Percentiles rank a stretch among this genome's conserved stretches.
Conservation (phyloP, 192 early-diverging fungal genomes). For the Coemansia sp. region DNA sequence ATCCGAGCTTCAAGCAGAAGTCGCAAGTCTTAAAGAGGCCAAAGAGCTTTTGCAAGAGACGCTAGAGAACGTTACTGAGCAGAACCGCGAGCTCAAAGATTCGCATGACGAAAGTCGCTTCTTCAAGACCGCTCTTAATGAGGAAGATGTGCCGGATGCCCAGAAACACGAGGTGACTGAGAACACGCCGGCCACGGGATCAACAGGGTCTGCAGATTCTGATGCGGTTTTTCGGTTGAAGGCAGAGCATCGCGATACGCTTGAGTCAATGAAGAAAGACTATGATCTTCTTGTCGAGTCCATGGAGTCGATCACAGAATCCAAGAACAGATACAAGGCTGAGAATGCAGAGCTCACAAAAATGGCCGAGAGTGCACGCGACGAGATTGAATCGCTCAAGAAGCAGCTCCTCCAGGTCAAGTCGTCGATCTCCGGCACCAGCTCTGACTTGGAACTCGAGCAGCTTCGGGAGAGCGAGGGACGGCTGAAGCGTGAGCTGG, state of each 20-base stretch:
- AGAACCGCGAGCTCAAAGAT: slow-evolving; percentile 31
- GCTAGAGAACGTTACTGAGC: slow-evolving; percentile 29
- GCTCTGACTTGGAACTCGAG: slow-evolving; percentile 13
- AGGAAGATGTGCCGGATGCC: slow-evolving; percentile 4
- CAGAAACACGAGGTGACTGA: not conserved
- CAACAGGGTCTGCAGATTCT: not conserved
- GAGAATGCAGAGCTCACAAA: slow-evolving; percentile 12
- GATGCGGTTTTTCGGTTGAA: slow-evolving; percentile 7
- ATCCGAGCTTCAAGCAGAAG: not conserved
- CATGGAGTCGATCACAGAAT: slow-evolving; percentile 12
- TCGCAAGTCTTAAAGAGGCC: not conserved
- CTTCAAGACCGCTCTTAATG: slow-evolving; percentile 28
- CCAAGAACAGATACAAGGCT: slow-evolving; percentile 22
- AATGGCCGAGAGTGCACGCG: slow-evolving; percentile 12
- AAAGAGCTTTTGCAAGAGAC: slow-evolving; percentile 24
- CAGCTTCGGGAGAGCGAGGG: slow-evolving; percentile 36
- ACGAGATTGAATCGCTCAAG: slow-evolving; percentile 20
- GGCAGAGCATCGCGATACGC: slow-evolving; percentile 19
- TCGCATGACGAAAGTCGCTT: slow-evolving; percentile 24
- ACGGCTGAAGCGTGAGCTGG: slow-evolving; percentile 21
- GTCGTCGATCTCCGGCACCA: not conserved
- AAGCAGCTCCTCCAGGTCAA: slow-evolving; percentile 8
- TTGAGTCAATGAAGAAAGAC: slow-evolving; percentile 18
- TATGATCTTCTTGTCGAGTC: slow-evolving; percentile 15
- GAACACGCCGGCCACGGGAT: not conserved